Evolutionary conservation across 2,329 filamentous ascomycete genomes (phyloP), one percentile per base, ranked within the genome.

Genomic region (Cladosporium sp.): DNA sequence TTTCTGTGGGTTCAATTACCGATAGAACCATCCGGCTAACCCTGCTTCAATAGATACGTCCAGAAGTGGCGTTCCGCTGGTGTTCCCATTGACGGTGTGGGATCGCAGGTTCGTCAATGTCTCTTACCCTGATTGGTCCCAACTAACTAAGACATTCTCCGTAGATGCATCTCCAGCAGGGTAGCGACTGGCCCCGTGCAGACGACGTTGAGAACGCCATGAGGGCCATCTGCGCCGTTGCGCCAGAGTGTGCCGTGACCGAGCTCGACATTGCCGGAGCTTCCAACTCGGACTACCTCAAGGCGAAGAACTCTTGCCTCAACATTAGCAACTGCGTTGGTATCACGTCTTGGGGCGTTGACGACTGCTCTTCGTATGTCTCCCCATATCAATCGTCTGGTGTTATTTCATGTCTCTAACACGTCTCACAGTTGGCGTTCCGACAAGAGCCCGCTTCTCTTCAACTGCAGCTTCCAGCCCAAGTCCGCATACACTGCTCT

Each of bases 231-330:
- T 80, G 78, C 27, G 66, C 62, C 9, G 69, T 75, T 5, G 76
- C 73, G 12, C 55, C 53, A 15, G 81, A 86, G 60, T 75, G 84
- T 27, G 82, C 83, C 5, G 73, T 85, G 42, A 86, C 83, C 1
- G 83, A 86, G 69, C 73, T 86, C 18, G 85, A 88, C 60, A 86
- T 88, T 59, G 75, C 76, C 43, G 70, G 71, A 16, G 80, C 79
- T 7, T 69, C 75, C 15, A 57, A 74, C 4, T 66, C 67, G 16
- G 83, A 86, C 63, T 86, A 84, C 59, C 66, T 75, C n/a, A 73
- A 76, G 36, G 71, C 63, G 30, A 56, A 65, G 7, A 73, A 78
- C 41, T 82, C 78, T 6, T 87, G 84, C 58, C 62, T 84, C 27
- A 67, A 74, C 16, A 69, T 81, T 41, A 52, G 70, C 6, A 79